A percentile compares a stretch with the other conserved stretches of the same genome.
Evolutionary conservation across 2,329 filamentous ascomycete species (phyloP).

Genomic region (Paraphaeosphaeria sporulosa): DNA sequence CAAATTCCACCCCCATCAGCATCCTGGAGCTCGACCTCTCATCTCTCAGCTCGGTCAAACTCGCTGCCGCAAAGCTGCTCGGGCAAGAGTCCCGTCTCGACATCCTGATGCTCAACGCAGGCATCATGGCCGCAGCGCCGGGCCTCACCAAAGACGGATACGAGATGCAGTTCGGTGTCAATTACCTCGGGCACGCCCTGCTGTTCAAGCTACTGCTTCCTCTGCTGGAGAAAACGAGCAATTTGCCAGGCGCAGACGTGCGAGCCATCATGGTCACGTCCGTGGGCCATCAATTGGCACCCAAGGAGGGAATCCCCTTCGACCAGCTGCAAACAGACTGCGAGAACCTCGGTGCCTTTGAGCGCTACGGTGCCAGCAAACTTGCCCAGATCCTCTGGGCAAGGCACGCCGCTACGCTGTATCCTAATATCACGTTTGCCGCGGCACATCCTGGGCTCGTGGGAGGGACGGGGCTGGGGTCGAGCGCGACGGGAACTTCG

Average conservation of each 20-base stretch:
- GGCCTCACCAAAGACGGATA: slow-evolving; percentile 51
- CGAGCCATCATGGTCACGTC: slow-evolving; percentile 50
- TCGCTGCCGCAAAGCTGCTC: slow-evolving; percentile 20
- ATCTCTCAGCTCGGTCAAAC: slow-evolving; percentile 25
- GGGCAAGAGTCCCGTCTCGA: slow-evolving; percentile 40
- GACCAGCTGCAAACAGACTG: slow-evolving; percentile 26
- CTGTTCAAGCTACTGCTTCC: slow-evolving; percentile 52
- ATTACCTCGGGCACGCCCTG: slow-evolving; percentile 55
- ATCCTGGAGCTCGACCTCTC: slow-evolving; percentile 24
- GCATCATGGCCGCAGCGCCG: slow-evolving; percentile 39
- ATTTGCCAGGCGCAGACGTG: slow-evolving; percentile 44
- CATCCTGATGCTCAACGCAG: slow-evolving; percentile 53
- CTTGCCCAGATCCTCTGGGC: slow-evolving; percentile 56
- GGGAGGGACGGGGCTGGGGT: slow-evolving; percentile 32
- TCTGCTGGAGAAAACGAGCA: slow-evolving; percentile 42
- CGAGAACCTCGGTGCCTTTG: slow-evolving; percentile 30
- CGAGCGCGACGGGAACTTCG: slow-evolving; percentile 6
- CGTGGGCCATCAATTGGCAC: slow-evolving; percentile 9
- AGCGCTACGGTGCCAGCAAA: slow-evolving; percentile 56
- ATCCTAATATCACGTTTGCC: slow-evolving; percentile 50
- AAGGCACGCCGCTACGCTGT: slow-evolving; percentile 45
- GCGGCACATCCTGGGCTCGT: slow-evolving; percentile 56
- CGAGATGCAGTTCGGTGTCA: slow-evolving; percentile 56
- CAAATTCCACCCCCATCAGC: slow-evolving; percentile 20
- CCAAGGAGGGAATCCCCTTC: slow-evolving; percentile 17